These are phyloP conservation scores for Plenodomus tracheiphilus DNA, from an alignment of 2,329 filamentous ascomycete genomes.

Conservation along the genomic window DNA sequence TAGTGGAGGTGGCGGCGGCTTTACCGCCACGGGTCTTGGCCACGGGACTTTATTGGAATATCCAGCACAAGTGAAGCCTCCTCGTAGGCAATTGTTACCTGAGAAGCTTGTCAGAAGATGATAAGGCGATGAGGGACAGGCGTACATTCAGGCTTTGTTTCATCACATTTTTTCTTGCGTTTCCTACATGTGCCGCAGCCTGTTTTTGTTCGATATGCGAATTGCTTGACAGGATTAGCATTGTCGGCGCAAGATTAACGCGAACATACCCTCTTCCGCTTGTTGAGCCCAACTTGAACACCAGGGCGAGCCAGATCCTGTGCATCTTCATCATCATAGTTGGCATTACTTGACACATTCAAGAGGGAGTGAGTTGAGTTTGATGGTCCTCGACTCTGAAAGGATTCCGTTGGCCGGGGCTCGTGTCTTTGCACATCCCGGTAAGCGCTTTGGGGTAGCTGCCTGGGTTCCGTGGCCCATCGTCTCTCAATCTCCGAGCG, in stretches of 20 bases:
- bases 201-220: slow-evolving; percentile 94
- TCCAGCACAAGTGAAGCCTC: slow-evolving; percentile 87
- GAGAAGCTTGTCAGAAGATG: slow-evolving; percentile 2
- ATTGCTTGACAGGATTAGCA: slow-evolving; percentile 57
- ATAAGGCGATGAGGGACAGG: slow-evolving; percentile 43
- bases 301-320: slow-evolving; percentile 49
- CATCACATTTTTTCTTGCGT: slow-evolving; percentile 98
- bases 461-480: slow-evolving; percentile 35
- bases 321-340: slow-evolving; percentile 20
- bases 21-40: slow-evolving; percentile 72
- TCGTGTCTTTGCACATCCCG: slow-evolving; percentile 34
- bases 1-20: slow-evolving; percentile 64
- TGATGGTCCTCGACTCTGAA: slow-evolving; percentile 12
- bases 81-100: slow-evolving; percentile 80
- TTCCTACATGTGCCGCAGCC: slow-evolving; percentile 89
- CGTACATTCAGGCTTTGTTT: slow-evolving; percentile 89
- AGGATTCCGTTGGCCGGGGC: slow-evolving; percentile 22
- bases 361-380: slow-evolving; percentile 11
- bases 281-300: slow-evolving; percentile 53
- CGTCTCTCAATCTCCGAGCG: slow-evolving; percentile 29
- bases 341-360: slow-evolving; percentile 11
- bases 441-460: slow-evolving; percentile 24
- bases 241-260: background rate
- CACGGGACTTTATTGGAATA: slow-evolving; percentile 80
- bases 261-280: slow-evolving; percentile 50